These are phyloP conservation scores for Prunus mira DNA, from an alignment of 306 rosid genomes.

Conservation along the genomic window DNA sequence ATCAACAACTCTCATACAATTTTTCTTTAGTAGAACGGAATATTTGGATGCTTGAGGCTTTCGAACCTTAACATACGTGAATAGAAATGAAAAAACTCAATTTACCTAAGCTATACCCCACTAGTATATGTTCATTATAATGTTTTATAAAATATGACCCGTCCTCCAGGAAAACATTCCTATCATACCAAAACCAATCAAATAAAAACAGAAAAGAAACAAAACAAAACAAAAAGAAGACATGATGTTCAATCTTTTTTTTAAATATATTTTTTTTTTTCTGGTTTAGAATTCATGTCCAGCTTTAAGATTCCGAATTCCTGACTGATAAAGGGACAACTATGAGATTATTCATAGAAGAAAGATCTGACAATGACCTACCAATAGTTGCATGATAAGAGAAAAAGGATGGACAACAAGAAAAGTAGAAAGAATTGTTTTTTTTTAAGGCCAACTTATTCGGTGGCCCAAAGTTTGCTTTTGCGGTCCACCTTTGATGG, in stretches of 20 bases:
- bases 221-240: background rate
- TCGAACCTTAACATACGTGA: too few relatives aligned
- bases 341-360: background rate
- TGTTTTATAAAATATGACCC: too few relatives aligned
- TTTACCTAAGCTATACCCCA: too few relatives aligned
- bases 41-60: too few relatives aligned
- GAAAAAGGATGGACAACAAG: slow-evolving; percentile 22
- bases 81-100: too few relatives aligned
- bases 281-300: background rate
- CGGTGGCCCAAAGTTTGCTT: slow-evolving; percentile 25
- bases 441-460: slow-evolving; percentile 2
- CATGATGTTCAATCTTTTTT: background rate
- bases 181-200: background rate
- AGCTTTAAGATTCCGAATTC: background rate
- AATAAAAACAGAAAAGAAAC: too few relatives aligned
- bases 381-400: background rate
- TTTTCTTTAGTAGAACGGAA: too few relatives aligned
- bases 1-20: too few relatives aligned
- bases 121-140: too few relatives aligned
- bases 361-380: background rate
- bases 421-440: slow-evolving; percentile 13
- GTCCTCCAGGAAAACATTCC: too few relatives aligned
- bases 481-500: slow-evolving; percentile 20
- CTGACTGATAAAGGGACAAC: background rate
- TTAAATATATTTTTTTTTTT: background rate